Evolutionary conservation across 2,329 filamentous ascomycete genomes (phyloP), one percentile per base, ranked within the genome.

Genomic region (Fusarium sp.): DNA sequence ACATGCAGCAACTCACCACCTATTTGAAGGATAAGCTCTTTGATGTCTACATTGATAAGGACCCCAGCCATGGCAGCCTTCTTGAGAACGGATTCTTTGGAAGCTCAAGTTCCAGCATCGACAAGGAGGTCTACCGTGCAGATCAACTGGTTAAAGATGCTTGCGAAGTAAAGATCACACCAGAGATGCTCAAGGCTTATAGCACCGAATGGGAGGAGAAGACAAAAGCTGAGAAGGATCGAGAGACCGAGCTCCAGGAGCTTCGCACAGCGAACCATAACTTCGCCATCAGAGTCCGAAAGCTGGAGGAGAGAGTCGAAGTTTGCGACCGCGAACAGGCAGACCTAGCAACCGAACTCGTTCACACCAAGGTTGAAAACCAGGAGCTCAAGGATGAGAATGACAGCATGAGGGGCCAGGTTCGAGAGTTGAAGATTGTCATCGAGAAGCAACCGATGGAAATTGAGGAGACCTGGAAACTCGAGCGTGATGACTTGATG

Each of bases 71-170:
- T n/a, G 94, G 91, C 51, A 97, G 94, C 17, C 91, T 99, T 48
- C 88, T 98, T 1, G 96, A 99, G 79, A 97, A 94, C 43, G 96
- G 96, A 15, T 99, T 99, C 85, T 99, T 99, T 76, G 96, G 96
- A 63, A 95, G 92, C 78, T 95, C 94, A 24, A 94, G 93, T 34
- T 90, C 91, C n/a, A 92, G 90, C 71, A 87, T 94, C 14, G 96
- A 99, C 77, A 98, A 97, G 80, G 96, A 98, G 77, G 89, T 99
- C 8, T 99, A 99, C 78, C 91, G 95, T 50, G 96, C 96, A 17
- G 96, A 99, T 78, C 90, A 96, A 73, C 89, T 99, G 64, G 93
- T 99, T 15, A 92, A 92, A 63, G 96, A 99, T 79, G 96, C 96
- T 1, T 97, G 95, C 76, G 91, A 92, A 34, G 87, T 98, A 52